Evolutionary conservation across 768 basidiomycete species (phyloP), one percentile per base, ranked within the genome.

Genomic region (Podaxis pistillaris): DNA sequence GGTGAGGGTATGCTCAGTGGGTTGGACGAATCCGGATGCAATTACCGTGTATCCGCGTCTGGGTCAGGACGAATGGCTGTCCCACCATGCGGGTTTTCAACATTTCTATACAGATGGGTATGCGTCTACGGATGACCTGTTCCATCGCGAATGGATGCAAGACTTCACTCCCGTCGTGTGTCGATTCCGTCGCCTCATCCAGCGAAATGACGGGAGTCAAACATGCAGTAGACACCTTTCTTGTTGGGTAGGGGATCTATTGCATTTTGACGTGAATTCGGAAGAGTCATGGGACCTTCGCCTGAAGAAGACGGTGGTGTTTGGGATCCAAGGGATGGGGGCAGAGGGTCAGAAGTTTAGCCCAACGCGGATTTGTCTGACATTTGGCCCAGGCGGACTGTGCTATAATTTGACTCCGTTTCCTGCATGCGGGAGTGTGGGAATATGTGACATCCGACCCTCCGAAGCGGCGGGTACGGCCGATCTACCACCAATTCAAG

Each of bases 61-160:
- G 91, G 86, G 64, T 81, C 80, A 0, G 96, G 93, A 60, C 92
- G 90, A 65, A 99, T 98, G 68, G 98, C 91, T 0, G 97, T 98
- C 37, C 97, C 97, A 7, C 85, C 80, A 4, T 96, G 68, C 0
- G 96, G 94, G 69, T 97, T 98, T 73, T 94, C 89, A 40, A 99
- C 97, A 68, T 98, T 99, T 78, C 98, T 99, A 68, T 99, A 55
- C 97, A 83, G 63, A 99, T 97, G 22, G 97, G 97, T 62, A 99
- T 97, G 66, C 86, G 86, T 55, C 81, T 82, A 40, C 94, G 86
- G 66, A 98, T 97, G 58, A 89, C 89, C 80, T 93, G 92, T 71
- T 98, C 96, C 95, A 98, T 97, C 17, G 94, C 95, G 74, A 98
- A 98, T 2, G 95, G 95, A 76, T 99, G 97, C 13, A 98, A 91